Conservation (phyloP, 495 filamentous ascomycete species). For the Daldinia decipiens region DNA sequence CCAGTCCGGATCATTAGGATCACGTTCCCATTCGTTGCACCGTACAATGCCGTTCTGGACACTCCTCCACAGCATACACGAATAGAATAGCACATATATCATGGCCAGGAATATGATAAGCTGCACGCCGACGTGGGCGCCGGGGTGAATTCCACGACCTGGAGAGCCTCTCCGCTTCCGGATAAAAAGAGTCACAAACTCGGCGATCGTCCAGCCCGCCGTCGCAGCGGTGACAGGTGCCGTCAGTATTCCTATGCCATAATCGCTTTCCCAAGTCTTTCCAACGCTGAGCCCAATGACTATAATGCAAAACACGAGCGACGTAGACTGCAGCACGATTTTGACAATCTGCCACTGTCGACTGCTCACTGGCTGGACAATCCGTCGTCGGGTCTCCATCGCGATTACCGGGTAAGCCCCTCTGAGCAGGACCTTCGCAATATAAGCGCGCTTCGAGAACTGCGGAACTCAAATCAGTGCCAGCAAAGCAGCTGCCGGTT, state of each 20-base stretch:
- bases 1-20: slow-evolving; percentile 18
- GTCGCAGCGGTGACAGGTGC: slow-evolving; percentile 39
- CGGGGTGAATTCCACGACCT: slow-evolving; percentile 50
- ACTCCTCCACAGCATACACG: slow-evolving; percentile 16
- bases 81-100: slow-evolving; percentile 35
- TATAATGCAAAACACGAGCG: slow-evolving; percentile 38
- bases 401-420: background rate
- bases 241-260: slow-evolving; percentile 18
- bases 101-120: slow-evolving; percentile 47
- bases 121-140: slow-evolving; percentile 51
- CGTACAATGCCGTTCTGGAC: slow-evolving; percentile 16
- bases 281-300: slow-evolving; percentile 45
- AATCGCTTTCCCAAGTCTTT: slow-evolving; percentile 2
- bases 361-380: slow-evolving; percentile 10
- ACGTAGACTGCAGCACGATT: slow-evolving; percentile 42
- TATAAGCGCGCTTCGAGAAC: background rate
- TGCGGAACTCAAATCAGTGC: background rate
- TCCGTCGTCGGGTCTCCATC: slow-evolving; percentile 24
- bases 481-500: background rate
- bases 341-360: slow-evolving; percentile 48
- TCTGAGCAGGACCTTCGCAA: slow-evolving; percentile 4
- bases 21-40: slow-evolving; percentile 34
- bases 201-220: slow-evolving; percentile 45
- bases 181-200: slow-evolving; percentile 43
- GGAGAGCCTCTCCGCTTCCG: slow-evolving; percentile 21